Evolutionary conservation across 345 rosid genomes (phyloP), one percentile per base, ranked within the genome.

Genomic region (Psidium guajava): DNA sequence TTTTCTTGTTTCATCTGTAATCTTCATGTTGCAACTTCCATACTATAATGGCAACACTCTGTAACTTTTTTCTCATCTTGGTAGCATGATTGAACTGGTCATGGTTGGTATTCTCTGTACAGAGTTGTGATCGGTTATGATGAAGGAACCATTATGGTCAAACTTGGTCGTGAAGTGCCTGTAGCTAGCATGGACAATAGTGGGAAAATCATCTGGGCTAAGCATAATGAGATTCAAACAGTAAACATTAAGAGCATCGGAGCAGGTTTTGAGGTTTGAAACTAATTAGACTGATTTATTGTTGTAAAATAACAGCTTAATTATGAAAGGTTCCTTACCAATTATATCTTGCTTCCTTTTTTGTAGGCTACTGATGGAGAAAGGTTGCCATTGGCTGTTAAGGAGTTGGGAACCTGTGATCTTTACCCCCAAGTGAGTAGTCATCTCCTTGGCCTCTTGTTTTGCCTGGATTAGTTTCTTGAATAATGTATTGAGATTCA

Each of bases 131-230:
- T 98, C 82, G 99, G 99, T 82, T 98, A 96, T 91, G 99, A 98
- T 89, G 99, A 98, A 91, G 99, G 99, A 92, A 96, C 97, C 86
- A 96, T 98, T 84, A 98, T 98, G 99, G 98, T 98, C 85, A 98
- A 98, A 94, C 93, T 98, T 73, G 99, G 99, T 82, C 94, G 97
- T 64, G 99, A 98, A 90, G 95, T 92, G 83, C 99, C 99, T 87
- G 98, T 98, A 24, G 98, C 99, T 82, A 98, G 99, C 90, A 98
- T 98, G 99, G 99, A 98, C 88, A 98, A 92, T 87, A 94, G 97
- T 84, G 99, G 99, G 83, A 98, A 98, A 91, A 96, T 98, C 90
- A 96, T 96, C 88, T 98, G 99, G 99, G 99, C 99, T 47, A 98
- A 96, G 93, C 99, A 96, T 89, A 98, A 98, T 92, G 99, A 98